Percentiles rank a stretch among this genome's conserved stretches.
These are phyloP conservation scores for Panicum hallii DNA, from an alignment of 202 grass and related monocot genomes.

Conservation along the genomic window DNA sequence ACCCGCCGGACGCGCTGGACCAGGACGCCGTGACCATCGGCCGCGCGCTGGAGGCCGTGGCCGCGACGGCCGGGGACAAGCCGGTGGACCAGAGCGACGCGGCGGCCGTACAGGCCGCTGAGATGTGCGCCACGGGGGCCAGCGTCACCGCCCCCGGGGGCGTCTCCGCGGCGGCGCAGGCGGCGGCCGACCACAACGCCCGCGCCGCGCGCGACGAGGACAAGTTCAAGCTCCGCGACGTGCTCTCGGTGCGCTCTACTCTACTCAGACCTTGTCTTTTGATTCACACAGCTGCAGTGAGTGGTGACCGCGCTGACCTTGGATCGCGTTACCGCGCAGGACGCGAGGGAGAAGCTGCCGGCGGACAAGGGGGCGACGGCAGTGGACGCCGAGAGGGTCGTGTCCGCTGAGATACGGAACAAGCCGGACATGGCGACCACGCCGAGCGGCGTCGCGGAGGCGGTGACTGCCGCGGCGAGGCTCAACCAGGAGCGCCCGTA, in stretches of 20 bases:
- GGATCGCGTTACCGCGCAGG: conserved; percentile 13
- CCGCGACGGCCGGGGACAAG: conserved; percentile 5
- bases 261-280: no score
- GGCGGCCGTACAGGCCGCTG: conserved; percentile 53
- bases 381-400: conserved; percentile 60
- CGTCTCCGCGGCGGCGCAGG: conserved; percentile 41
- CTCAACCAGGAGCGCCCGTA: conserved; percentile 60
- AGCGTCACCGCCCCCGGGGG: conserved; percentile 25
- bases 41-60: conserved; percentile 52
- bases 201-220: conserved; percentile 31
- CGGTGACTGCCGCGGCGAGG: conserved; percentile 63
- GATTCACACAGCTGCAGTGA: not conserved
- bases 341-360: conserved; percentile 55
- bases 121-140: conserved; percentile 46
- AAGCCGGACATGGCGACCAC: conserved; percentile 36
- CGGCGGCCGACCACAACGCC: conserved; percentile 46
- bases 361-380: conserved; percentile 58
- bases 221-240: conserved; percentile 54
- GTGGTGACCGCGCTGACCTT: not conserved
- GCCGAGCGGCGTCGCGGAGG: conserved; percentile 53
- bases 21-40: conserved; percentile 42
- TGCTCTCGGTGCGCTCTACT: conserved; percentile 36
- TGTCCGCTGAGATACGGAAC: conserved; percentile 60
- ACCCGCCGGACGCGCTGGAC: conserved; percentile 10
- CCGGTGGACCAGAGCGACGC: conserved; percentile 49